Evolutionary conservation across 352 stramenopile genomes (phyloP), one percentile per base, ranked within the genome.

Genomic region (Pythium aquatile): DNA sequence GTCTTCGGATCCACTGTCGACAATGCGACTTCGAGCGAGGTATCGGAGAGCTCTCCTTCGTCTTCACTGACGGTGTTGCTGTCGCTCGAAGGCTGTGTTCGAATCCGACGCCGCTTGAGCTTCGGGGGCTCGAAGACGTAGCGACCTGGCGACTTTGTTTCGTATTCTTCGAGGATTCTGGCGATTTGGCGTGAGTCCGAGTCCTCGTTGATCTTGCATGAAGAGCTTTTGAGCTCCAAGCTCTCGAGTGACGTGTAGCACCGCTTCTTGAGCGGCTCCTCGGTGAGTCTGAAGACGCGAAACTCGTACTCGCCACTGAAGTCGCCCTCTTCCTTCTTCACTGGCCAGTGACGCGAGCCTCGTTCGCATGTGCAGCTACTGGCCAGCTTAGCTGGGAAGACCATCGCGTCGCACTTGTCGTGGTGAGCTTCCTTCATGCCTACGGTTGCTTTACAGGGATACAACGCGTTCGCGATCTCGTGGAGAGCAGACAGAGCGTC

Each of bases 261-360:
- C 7, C 29, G 42, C 42, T 40, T 30, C 52, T 67, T 61, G 11
- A 67, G 40, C 5, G 53, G 53, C 2, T 42, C 42, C 44, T 67
- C 53, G 8, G 13, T 42, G 7, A 61, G 26, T 46, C 33, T n/a
- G 42, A 57, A 61, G 30, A 61, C 44, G n/a, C 33, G 32, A 20
- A 67, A 35, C 0, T 30, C 26, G 16, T 67, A 67, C 13, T 67
- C 61, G 3, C 28, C 58, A 14, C 6, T 14, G n/a, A 51, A 51
- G n/a, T 30, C 44, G 20, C 44, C n/a, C 1, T 51, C 44, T 51
- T 51, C 44, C 29, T 51, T 10, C 17, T 51, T 51, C 5, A 51
- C n/a, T 14, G 44, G 44, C 44, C 44, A 51, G 20, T 29, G 44
- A 10, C 20, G 2, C 1, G 44, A 28, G 44, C 44, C 20, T 29